Conservation (phyloP, 108 stramenopile species). For the Nitzschia sp. region DNA sequence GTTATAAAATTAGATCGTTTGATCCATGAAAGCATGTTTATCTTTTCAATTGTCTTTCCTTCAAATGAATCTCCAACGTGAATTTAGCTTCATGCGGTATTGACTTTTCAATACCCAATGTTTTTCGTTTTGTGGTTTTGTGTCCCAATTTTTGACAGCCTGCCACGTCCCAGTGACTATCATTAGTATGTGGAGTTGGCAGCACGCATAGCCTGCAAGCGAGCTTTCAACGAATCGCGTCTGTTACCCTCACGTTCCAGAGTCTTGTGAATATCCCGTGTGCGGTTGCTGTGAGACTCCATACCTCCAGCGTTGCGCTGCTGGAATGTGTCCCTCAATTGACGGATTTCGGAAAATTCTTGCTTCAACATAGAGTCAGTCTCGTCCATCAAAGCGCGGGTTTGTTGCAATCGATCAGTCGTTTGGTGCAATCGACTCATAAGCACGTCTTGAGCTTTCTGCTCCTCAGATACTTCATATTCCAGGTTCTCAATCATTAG, state of each 20-base stretch:
- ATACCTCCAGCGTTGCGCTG: not conserved
- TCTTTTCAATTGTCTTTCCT: no score
- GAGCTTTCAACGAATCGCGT: not conserved
- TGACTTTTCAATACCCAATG: no score
- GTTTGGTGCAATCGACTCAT: not conserved
- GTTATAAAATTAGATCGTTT: no score
- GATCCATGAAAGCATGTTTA: no score
- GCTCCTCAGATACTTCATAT: not conserved
- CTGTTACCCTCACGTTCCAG: not conserved
- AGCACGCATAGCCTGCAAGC: no score
- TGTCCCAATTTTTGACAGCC: no score
- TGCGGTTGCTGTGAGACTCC: not conserved
- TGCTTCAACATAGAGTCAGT: not conserved
- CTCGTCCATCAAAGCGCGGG: slow-evolving; percentile 1
- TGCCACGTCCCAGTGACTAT: no score
- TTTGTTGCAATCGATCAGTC: slow-evolving; percentile 1
- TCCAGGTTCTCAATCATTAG: not conserved
- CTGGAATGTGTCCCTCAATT: not conserved
- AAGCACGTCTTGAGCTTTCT: not conserved
- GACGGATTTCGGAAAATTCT: slow-evolving; percentile 1
- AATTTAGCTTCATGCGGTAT: no score
- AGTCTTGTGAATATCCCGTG: not conserved
- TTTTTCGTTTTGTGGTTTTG: no score
- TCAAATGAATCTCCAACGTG: no score
- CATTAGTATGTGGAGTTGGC: no score